Conservation (phyloP, 768 basidiomycete genomes). For the Hygrocybe coccinea region DNA sequence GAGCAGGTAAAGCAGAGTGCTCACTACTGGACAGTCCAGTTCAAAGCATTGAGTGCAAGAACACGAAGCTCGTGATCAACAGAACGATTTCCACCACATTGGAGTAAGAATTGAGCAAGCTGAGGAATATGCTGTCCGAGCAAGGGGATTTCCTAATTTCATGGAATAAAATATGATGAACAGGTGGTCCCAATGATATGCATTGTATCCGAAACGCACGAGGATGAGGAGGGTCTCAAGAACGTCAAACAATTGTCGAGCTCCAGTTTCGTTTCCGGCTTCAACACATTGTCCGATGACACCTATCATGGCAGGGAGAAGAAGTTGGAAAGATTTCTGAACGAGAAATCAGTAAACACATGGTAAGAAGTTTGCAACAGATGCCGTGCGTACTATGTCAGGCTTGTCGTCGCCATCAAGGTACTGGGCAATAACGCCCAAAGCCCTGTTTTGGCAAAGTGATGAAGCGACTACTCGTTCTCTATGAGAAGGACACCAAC, state of each 20-base stretch:
- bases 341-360: constrained; percentile 2
- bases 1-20: constrained; percentile 18
- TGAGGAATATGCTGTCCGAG: constrained; percentile 84
- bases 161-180: not conserved
- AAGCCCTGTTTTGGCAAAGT: constrained; percentile 61
- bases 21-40: constrained; percentile 96
- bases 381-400: constrained; percentile 62
- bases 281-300: constrained; percentile 85
- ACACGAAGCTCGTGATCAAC: constrained; percentile 80
- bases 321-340: constrained; percentile 80
- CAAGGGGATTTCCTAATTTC: constrained; percentile 80
- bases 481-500: constrained; percentile 33
- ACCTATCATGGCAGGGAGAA: constrained; percentile 83
- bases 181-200: constrained; percentile 8
- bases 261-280: constrained; percentile 69
- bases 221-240: constrained; percentile 93
- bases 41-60: constrained; percentile 86
- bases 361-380: not conserved
- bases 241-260: constrained; percentile 90
- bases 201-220: constrained; percentile 37
- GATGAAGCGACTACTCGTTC: not conserved
- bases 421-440: constrained; percentile 91
- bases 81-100: constrained; percentile 70
- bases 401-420: constrained; percentile 82
- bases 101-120: constrained; percentile 83